These are phyloP conservation scores for Sequoia sempervirens DNA, from an alignment of 75 land plant species.

Conservation along the genomic window DNA sequence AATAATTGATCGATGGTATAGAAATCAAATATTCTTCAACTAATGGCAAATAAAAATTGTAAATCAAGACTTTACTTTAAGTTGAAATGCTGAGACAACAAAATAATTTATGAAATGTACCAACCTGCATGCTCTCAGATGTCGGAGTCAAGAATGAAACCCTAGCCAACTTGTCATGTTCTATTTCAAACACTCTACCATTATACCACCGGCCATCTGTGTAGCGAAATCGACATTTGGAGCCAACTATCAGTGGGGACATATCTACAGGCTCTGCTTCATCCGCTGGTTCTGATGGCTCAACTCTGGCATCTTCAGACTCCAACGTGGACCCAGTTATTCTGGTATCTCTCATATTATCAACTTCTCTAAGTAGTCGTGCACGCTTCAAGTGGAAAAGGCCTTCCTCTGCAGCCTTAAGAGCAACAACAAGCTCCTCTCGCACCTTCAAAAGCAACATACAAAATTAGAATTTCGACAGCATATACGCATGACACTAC, in stretches of 20 bases:
- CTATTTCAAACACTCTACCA: slow-evolving; percentile 57
- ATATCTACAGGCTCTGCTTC: slow-evolving; percentile 33
- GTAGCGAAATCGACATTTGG: slow-evolving; percentile 90
- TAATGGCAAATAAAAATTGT: background rate
- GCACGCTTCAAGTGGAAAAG: slow-evolving; percentile 75
- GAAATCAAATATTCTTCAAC: background rate
- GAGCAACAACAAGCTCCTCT: slow-evolving; percentile 72
- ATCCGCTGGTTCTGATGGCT: slow-evolving; percentile 27
- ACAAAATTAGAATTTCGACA: background rate
- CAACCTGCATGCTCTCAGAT: slow-evolving; percentile 81
- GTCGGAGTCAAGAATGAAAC: slow-evolving; percentile 85
- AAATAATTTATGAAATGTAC: slow-evolving; percentile 10
- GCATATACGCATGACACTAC: background rate
- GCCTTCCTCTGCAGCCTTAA: slow-evolving; percentile 88
- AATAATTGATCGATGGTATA: background rate
- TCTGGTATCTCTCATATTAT: slow-evolving; percentile 16
- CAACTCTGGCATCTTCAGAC: slow-evolving; percentile 28
- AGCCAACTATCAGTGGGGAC: slow-evolving; percentile 37
- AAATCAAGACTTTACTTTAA: background rate
- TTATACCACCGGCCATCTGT: slow-evolving; percentile 93
- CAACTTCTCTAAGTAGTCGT: slow-evolving; percentile 60
- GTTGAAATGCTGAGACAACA: background rate
- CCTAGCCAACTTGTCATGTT: slow-evolving; percentile 49
- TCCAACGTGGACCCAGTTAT: slow-evolving; percentile 5
- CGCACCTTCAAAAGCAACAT: slow-evolving; percentile 42